Evolutionary conservation across 2,329 filamentous ascomycete species (phyloP), one percentile per base, ranked within the genome.

Genomic region (Aureobasidium musti): DNA sequence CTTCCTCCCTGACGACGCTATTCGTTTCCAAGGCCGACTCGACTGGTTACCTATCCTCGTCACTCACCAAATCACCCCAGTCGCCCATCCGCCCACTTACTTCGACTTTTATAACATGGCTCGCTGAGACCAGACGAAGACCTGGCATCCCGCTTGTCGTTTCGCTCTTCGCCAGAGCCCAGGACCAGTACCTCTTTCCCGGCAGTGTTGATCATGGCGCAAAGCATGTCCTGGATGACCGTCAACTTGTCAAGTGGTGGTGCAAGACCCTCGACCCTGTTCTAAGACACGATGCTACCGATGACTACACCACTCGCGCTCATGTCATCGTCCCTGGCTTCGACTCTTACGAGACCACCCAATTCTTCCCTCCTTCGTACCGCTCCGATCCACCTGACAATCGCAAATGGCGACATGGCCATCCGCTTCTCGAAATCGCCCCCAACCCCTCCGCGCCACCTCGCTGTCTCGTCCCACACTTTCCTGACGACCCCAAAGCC

Each of bases 11-110:
- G 28, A 96, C 90, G 1, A 97, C 91, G 4, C 84, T 98, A 64
- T 99, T 99, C 76, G 89, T 99, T 28, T 94, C 93, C 69, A 99
- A 99, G 78, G 95, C 95, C 57, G 95, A 99, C 79, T 97, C 95
- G 11, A 97, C 94, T 0, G 95, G 96, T 28, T 96, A 92, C 75
- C 80, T 97, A 11, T 82, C 88, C 70, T 82, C 89, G 1, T 80
- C 85, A 21, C 39, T 64, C 3, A 85, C 88, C 19, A 84, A 81
- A 71, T 82, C 85, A n/a, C 81, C 83, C 0, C 82, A 86, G 0
- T 95, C 91, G 3, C 92, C 92, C 0, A 84, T 97, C 59, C 87
- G 90, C 69, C 83, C 87, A 37, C 84, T 96, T 52, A 89, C 88
- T 56, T 86, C 87, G 5, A 85, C 87, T 0, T 97, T 98, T 71